A percentile compares a stretch with the other conserved stretches of the same genome.
Evolutionary conservation across 2,329 filamentous ascomycete species (phyloP).

Genomic region (Hypocrella siamensis): DNA sequence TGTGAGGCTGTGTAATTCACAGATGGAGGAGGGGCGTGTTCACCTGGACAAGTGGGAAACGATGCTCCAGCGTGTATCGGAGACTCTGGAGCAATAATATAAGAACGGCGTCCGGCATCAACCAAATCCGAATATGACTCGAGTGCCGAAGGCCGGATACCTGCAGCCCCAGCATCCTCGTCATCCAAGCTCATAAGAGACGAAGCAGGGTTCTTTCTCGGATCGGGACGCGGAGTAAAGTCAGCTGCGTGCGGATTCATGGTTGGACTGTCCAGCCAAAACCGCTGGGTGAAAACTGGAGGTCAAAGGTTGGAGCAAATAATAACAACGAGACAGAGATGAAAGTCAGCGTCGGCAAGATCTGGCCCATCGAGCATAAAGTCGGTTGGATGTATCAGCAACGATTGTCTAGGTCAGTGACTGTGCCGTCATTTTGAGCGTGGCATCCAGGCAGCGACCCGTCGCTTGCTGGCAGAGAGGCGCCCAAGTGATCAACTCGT

Average conservation of each 20-base stretch:
- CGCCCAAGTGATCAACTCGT: too few relatives aligned
- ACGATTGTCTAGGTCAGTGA: too few relatives aligned
- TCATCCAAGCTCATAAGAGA: slow-evolving; percentile 1
- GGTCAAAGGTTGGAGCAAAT: not conserved
- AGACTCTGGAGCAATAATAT: not conserved
- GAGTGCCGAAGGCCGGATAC: not conserved
- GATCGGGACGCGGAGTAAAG: slow-evolving; percentile 2
- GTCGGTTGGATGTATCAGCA: too few relatives aligned
- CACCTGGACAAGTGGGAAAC: not conserved
- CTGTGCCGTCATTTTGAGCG: too few relatives aligned
- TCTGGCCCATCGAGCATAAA: not conserved
- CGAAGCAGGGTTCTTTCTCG: slow-evolving; percentile 1
- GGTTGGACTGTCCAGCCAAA: not conserved
- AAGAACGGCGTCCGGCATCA: not conserved
- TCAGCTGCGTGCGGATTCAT: slow-evolving; percentile 5
- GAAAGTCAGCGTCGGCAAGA: not conserved
- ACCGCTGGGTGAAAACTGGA: not conserved
- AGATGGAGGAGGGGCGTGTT: not conserved
- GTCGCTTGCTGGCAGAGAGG: too few relatives aligned
- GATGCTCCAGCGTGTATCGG: not conserved
- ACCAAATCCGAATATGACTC: not conserved
- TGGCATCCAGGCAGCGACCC: too few relatives aligned
- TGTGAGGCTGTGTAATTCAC: not conserved
- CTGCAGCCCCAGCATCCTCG: slow-evolving; percentile 1
- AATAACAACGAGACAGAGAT: not conserved